Base-by-base conservation (phyloP, 2,329 filamentous ascomycete genomes). In the Cladosporium phlei region DNA sequence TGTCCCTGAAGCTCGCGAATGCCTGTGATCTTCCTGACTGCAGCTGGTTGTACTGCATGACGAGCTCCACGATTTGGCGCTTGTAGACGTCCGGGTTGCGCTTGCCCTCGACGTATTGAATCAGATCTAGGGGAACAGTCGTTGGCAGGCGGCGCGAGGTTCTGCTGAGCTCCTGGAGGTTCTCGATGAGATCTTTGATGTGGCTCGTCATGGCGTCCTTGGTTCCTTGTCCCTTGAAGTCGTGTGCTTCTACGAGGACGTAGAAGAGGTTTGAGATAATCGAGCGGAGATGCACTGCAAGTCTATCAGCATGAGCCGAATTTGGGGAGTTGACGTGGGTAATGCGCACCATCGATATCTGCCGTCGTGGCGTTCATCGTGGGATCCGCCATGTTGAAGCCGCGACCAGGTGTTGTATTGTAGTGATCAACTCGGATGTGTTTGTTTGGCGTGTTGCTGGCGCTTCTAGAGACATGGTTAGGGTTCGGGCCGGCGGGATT, bases 71-170 rank as follows among this genome's bases (percentile, higher is more conserved):
- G 52, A 83, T 82, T 55, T 83, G 79, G 35, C 80, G 73, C 7
- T 79, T 83, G 63, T 82, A 83, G 54, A 83, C 82, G 56, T 83
- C 80, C 6, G 80, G 80, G 57, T 84, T 84, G 17, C 80, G 76
- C 14, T 77, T 74, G 16, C 73, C 69, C 55, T 83, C 79, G 25
- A 84, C 78, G 59, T 83, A 84, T 53, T 81, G 76, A 55, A 83
- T 80, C 24, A 83, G 77, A 54, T 83, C 79, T 4, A 77, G 72
- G 0, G 80, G 79, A 2, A 83, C 72, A 38, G 74, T 68, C 48
- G 79, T 71, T 44, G 69, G 67, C 16, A 76, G 66, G 14, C 72
- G 60, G n/a, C 70, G 66, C 2, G 77, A 67, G 57, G 61, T 74
- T 51, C 68, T 64, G 14, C 71, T 72, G 24, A 83, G 67, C n/a